Evolutionary conservation across 768 basidiomycete genomes (phyloP), one percentile per base, ranked within the genome.

Genomic region (Cystobasidiopsis lactophilus): DNA sequence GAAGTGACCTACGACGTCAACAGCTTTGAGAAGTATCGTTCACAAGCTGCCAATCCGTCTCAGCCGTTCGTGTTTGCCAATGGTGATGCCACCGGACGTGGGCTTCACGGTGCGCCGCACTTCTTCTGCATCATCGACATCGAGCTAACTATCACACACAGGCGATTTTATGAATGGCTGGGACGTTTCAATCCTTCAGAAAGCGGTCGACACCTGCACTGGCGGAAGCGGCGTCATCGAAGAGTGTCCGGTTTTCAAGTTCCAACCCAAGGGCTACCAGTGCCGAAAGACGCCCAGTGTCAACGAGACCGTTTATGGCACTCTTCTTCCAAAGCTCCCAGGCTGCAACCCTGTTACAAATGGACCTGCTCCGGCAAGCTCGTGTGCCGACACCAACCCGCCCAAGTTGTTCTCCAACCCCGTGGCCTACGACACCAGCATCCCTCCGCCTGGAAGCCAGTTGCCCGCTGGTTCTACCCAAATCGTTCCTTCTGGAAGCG

Each of bases 281-380:
- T 61, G 60, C 51, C 50, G 51, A 18, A 52, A 53, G 33, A 56
- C 62, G 18, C 54, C 60, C 7, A 41, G 51, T 24, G 55, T 61
- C 19, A 21, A 56, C 47, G 62, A 63, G 45, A 44, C 45, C 24
- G 57, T 57, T 19, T n/a, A 44, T 19, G 58, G 58, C 4, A 55
- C 51, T 16, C 50, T 63, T 9, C 45, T 47, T 2, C 0, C 52
- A 3, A 24, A 50, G 2, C 52, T 63, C 0, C 62, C 62, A 0
- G 62, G 62, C 9, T 61, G 57, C 57, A 63, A 63, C 51, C 62
- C 62, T 13, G 56, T 61, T 16, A 50, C 52, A 0, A 47, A 48
- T 26, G 48, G 19, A 1, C 57, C 55, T 11, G 47, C n/a, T 0
- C n/a, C 35, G 21, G 57, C 60, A 3, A 43, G 45, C 5, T 41